These are phyloP conservation scores for Verticillium nubilum DNA, from an alignment of 2,329 filamentous ascomycete species.

Conservation along the genomic window DNA sequence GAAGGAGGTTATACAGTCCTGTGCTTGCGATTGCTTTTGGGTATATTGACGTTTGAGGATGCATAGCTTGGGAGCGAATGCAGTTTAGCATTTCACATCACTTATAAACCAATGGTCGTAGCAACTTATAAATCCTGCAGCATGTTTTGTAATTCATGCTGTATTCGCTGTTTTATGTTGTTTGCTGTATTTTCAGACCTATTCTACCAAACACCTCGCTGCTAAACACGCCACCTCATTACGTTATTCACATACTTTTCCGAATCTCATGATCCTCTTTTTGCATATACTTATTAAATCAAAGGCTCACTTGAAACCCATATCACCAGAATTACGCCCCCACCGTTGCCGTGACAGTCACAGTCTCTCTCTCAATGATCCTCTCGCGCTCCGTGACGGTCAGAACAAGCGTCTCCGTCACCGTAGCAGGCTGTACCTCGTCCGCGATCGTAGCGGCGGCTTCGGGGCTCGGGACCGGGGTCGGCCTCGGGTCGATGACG, in stretches of 20 bases:
- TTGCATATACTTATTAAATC: too few relatives aligned
- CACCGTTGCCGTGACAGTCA: slow-evolving; percentile 15
- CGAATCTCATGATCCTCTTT: too few relatives aligned
- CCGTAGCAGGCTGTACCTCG: slow-evolving; percentile 10
- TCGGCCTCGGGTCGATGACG: slow-evolving; percentile 1
- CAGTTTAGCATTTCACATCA: too few relatives aligned
- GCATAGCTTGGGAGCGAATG: too few relatives aligned
- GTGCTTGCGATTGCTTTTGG: too few relatives aligned
- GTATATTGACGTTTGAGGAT: too few relatives aligned
- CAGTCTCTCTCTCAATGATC: slow-evolving; percentile 5
- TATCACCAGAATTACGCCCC: not conserved
- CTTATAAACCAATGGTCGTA: too few relatives aligned
- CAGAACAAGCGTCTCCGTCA: slow-evolving; percentile 28
- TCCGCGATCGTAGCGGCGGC: not conserved
- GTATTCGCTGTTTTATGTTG: too few relatives aligned
- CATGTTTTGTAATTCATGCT: too few relatives aligned
- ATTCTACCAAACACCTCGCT: not conserved
- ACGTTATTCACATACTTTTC: slow-evolving; percentile 20
- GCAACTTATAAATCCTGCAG: not conserved
- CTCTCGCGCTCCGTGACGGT: slow-evolving; percentile 26
- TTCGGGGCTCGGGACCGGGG: slow-evolving; percentile 6
- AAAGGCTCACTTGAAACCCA: too few relatives aligned
- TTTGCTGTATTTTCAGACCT: not conserved
- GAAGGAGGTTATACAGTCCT: too few relatives aligned
- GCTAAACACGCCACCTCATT: not conserved